phyloP scores from a whole-genome alignment of 2,329 filamentous ascomycete genomes.

The Septoria linicola region DNA sequence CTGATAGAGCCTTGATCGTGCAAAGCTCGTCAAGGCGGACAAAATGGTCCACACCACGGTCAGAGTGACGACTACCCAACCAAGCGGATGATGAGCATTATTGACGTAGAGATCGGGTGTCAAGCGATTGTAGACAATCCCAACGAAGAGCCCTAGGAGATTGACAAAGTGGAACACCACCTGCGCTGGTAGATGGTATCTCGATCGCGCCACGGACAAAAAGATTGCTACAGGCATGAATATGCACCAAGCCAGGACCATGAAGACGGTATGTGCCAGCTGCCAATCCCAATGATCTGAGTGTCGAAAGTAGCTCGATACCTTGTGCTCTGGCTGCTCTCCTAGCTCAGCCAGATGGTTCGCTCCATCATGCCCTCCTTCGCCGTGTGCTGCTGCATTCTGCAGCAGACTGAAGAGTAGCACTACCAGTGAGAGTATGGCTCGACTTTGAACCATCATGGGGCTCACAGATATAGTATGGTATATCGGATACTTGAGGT shows the following conservation, averaged over 20 bases:
- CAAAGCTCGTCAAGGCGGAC: constrained; percentile 62
- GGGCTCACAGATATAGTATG: background rate
- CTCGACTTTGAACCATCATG: constrained; percentile 18
- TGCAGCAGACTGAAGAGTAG: constrained; percentile 44
- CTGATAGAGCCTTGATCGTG: constrained; percentile 20
- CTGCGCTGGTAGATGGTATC: constrained; percentile 68
- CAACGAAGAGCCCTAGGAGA: constrained; percentile 61
- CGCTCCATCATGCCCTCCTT: constrained; percentile 30
- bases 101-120: constrained; percentile 84
- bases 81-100: constrained; percentile 84
- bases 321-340: constrained; percentile 22
- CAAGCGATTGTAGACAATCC: constrained; percentile 70
- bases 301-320: constrained; percentile 58
- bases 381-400: constrained; percentile 44
- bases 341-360: constrained; percentile 10
- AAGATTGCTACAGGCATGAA: constrained; percentile 76
- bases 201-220: constrained; percentile 78
- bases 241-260: constrained; percentile 71
- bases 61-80: constrained; percentile 78
- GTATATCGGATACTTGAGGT: no score
- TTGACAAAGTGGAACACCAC: constrained; percentile 52
- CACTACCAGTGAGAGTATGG: constrained; percentile 31
- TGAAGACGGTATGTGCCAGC: constrained; percentile 67
- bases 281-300: constrained; percentile 57
- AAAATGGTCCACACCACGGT: constrained; percentile 68